Percentiles rank a stretch among this genome's conserved stretches.
These are phyloP conservation scores for Diplodia scrobiculata DNA, from an alignment of 2,329 filamentous ascomycete genomes.

Conservation along the genomic window DNA sequence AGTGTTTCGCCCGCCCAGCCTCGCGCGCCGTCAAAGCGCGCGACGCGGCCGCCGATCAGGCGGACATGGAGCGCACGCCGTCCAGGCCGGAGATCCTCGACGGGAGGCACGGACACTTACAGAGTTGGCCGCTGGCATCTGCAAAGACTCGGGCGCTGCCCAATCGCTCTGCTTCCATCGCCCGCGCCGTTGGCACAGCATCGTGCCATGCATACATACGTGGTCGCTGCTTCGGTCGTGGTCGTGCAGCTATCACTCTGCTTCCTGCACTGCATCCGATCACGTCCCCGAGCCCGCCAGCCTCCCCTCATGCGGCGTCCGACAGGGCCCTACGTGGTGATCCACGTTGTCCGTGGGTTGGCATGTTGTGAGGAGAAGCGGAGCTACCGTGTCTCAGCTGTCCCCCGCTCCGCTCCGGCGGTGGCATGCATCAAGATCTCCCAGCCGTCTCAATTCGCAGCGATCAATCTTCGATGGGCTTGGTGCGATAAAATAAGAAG, in stretches of 20 bases:
- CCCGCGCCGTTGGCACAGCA: slow-evolving; percentile 16
- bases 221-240: slow-evolving; percentile 10
- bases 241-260: background rate
- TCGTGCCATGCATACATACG: slow-evolving; percentile 1
- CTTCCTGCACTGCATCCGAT: slow-evolving; percentile 19
- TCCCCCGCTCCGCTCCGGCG: slow-evolving; percentile 1
- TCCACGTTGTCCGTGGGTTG: background rate
- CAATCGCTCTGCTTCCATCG: slow-evolving; percentile 9
- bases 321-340: slow-evolving; percentile 19
- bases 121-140: background rate
- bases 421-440: slow-evolving; percentile 20
- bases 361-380: slow-evolving; percentile 8
- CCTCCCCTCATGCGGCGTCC: slow-evolving; percentile 7
- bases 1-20: slow-evolving; percentile 7
- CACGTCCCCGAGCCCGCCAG: slow-evolving; percentile 3
- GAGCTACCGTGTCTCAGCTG: slow-evolving; percentile 3
- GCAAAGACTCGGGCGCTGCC: background rate
- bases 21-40: slow-evolving; percentile 2
- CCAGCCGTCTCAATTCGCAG: background rate
- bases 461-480: slow-evolving; percentile 5
- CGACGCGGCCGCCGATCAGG: background rate
- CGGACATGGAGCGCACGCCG: slow-evolving; percentile 1
- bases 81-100: background rate
- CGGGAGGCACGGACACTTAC: background rate
- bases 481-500: slow-evolving; percentile 17